These are phyloP conservation scores for Prunus davidiana DNA, from an alignment of 306 rosid species.

Conservation along the genomic window DNA sequence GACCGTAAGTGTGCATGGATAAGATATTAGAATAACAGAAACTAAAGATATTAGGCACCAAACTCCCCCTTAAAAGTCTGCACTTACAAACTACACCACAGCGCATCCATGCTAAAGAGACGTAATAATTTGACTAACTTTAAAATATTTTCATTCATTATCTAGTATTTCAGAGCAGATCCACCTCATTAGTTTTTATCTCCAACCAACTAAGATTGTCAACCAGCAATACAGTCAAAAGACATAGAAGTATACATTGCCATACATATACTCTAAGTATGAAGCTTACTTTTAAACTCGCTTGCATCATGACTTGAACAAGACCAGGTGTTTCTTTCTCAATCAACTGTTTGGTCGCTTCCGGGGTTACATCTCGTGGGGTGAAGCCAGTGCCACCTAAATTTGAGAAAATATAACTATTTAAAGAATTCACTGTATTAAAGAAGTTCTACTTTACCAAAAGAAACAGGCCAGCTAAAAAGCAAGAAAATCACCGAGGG, in stretches of 20 bases:
- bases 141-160: neutral
- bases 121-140: no score
- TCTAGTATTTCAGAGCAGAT: neutral
- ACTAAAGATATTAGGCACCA: neutral
- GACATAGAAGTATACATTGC: neutral
- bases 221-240: neutral
- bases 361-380: slow-evolving; percentile 81
- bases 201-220: neutral
- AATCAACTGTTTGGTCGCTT: slow-evolving; percentile 83
- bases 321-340: slow-evolving; percentile 95
- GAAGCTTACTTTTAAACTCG: slow-evolving; percentile 74
- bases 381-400: slow-evolving; percentile 94
- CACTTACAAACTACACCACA: neutral
- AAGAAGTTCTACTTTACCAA: neutral
- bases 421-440: slow-evolving; percentile 10
- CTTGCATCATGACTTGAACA: slow-evolving; percentile 81
- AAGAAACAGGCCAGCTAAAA: slow-evolving; percentile 3
- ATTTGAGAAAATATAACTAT: slow-evolving; percentile 20
- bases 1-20: neutral
- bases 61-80: neutral
- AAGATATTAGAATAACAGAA: neutral
- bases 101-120: neutral
- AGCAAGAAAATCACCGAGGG: slow-evolving; percentile 60
- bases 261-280: neutral
- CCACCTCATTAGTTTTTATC: neutral